phyloP scores from a whole-genome alignment of 768 basidiomycete species.

The Tulasnella sp. region DNA sequence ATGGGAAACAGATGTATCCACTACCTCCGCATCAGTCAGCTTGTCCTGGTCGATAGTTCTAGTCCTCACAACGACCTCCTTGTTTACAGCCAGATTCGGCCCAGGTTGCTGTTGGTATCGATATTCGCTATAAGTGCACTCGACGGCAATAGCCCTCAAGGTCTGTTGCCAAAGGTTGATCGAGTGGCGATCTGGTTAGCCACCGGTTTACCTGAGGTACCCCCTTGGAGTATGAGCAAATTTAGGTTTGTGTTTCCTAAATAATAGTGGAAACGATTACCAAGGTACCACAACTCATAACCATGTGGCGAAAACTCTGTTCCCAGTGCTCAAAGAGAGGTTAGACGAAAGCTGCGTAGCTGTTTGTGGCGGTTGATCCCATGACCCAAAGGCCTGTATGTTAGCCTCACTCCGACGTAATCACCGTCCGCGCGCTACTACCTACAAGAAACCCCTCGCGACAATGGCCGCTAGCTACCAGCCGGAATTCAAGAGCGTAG shows the following conservation, averaged over 20 bases:
- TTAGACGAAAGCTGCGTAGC: constrained; percentile 53
- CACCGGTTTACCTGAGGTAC: constrained; percentile 58
- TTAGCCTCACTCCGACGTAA: no score
- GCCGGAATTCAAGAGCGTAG: background rate
- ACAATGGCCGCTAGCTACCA: background rate
- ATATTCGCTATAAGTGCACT: constrained; percentile 44
- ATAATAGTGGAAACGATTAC: no score
- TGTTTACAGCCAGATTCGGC: constrained; percentile 50
- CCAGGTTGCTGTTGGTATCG: constrained; percentile 28
- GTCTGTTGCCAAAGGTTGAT: constrained; percentile 41
- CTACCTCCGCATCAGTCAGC: constrained; percentile 37
- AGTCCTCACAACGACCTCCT: constrained; percentile 43
- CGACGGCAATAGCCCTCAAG: constrained; percentile 42
- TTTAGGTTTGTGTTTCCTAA: no score
- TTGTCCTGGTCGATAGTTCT: no score
- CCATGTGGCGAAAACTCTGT: constrained; percentile 43
- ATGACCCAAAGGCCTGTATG: no score
- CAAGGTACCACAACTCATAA: constrained; percentile 51
- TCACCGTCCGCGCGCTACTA: no score
- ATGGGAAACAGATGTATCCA: constrained; percentile 30
- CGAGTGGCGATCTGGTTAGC: constrained; percentile 57
- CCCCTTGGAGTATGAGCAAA: constrained; percentile 60
- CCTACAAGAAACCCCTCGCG: no score
- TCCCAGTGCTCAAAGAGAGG: constrained; percentile 59
- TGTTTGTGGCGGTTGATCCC: no score